phyloP scores from a whole-genome alignment of 192 early-diverging fungal species.

The Coemansia sp. region DNA sequence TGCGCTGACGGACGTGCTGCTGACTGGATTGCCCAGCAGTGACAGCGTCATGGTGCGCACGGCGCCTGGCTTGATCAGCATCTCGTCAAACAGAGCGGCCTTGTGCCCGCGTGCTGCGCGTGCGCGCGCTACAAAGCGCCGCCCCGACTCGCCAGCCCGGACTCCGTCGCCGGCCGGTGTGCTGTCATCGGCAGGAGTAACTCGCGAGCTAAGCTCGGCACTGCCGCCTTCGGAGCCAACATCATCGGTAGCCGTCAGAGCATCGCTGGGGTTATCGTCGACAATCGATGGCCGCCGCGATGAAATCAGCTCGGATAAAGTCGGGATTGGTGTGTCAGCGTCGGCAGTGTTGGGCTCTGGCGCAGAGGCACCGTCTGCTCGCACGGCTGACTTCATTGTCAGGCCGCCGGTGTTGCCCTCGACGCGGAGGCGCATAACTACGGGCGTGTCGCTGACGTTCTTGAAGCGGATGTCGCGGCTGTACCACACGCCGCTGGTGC shows the following conservation, averaged over 20 bases:
- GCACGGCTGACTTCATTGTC: slow-evolving; percentile 25
- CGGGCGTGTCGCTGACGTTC: slow-evolving; percentile 72
- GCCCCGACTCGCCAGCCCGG: not conserved
- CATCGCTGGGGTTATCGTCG: slow-evolving; percentile 11
- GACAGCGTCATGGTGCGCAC: slow-evolving; percentile 82
- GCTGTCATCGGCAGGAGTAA: slow-evolving; percentile 6
- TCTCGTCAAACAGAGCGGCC: slow-evolving; percentile 67
- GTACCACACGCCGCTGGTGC: slow-evolving; percentile 85
- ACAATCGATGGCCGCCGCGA: slow-evolving; percentile 3
- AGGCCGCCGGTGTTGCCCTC: slow-evolving; percentile 38
- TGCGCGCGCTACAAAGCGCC: slow-evolving; percentile 1
- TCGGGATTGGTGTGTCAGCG: not conserved
- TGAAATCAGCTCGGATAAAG: not conserved
- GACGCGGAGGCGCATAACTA: slow-evolving; percentile 74
- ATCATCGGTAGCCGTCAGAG: slow-evolving; percentile 5
- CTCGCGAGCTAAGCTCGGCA: not conserved
- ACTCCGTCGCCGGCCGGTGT: not conserved
- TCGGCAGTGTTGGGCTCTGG: not conserved
- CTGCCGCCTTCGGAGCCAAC: slow-evolving; percentile 11
- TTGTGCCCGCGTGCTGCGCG: slow-evolving; percentile 14
- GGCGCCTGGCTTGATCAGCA: slow-evolving; percentile 78
- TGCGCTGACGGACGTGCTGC: slow-evolving; percentile 57
- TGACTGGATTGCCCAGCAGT: slow-evolving; percentile 51
- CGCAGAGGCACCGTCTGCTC: not conserved
- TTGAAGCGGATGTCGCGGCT: slow-evolving; percentile 75